A percentile compares a stretch with the other conserved stretches of the same genome.
These are phyloP conservation scores for Suillus alpinus DNA, from an alignment of 768 basidiomycete species.

Conservation along the genomic window DNA sequence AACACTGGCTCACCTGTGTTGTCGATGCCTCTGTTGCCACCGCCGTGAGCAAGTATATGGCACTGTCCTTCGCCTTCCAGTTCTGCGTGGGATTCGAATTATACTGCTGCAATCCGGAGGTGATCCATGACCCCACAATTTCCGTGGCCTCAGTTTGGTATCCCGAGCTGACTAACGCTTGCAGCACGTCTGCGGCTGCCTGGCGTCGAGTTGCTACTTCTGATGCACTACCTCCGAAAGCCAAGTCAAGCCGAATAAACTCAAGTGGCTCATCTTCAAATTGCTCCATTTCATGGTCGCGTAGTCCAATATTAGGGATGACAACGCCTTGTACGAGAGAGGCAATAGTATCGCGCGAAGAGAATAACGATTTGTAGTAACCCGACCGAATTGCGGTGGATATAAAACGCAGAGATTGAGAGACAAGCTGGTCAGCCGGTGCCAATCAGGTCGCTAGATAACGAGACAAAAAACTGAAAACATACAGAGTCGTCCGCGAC, in stretches of 20 bases:
- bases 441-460: not conserved
- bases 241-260: slow-evolving; percentile 84
- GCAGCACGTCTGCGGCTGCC: slow-evolving; percentile 93
- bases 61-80: slow-evolving; percentile 93
- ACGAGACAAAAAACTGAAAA: not conserved
- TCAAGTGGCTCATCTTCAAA: slow-evolving; percentile 98
- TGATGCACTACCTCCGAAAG: slow-evolving; percentile 46
- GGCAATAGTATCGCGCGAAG: slow-evolving; percentile 74
- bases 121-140: slow-evolving; percentile 85
- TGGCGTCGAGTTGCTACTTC: slow-evolving; percentile 87
- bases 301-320: slow-evolving; percentile 86
- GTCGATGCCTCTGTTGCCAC: slow-evolving; percentile 90
- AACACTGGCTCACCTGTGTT: slow-evolving; percentile 53
- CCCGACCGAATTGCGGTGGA: slow-evolving; percentile 90
- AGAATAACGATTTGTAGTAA: slow-evolving; percentile 78
- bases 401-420: slow-evolving; percentile 87
- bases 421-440: slow-evolving; percentile 60
- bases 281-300: slow-evolving; percentile 89
- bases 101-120: slow-evolving; percentile 69
- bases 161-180: slow-evolving; percentile 79
- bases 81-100: slow-evolving; percentile 52
- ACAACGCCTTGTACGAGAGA: slow-evolving; percentile 87
- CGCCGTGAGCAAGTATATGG: slow-evolving; percentile 91
- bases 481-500: slow-evolving; percentile 73
- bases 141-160: slow-evolving; percentile 85